Evolutionary conservation across 2,329 filamentous ascomycete species (phyloP).

Genomic region (Fusarium veterinarium): DNA sequence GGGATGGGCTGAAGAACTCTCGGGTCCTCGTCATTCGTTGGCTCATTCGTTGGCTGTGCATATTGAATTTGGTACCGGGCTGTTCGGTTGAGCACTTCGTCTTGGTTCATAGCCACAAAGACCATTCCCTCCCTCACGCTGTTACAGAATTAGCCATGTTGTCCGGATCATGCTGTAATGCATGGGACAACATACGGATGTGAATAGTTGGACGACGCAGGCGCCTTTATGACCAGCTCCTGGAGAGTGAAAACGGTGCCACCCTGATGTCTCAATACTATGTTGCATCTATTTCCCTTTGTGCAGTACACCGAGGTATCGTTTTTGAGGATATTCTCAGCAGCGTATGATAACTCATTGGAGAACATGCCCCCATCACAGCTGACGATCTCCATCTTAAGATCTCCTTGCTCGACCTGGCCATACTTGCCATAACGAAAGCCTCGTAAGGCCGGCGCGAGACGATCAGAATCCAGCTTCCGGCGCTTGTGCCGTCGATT

Average conservation of each 20-base stretch:
- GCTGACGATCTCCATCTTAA: constrained; percentile 89
- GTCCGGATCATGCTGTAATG: constrained; percentile 13
- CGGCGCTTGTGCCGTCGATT: constrained; percentile 72
- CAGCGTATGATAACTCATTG: constrained; percentile 72
- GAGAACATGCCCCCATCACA: constrained; percentile 84
- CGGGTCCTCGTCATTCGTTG: constrained; percentile 34
- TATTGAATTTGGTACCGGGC: constrained; percentile 81
- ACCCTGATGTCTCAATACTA: constrained; percentile 84
- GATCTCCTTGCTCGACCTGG: constrained; percentile 83
- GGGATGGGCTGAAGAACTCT: constrained; percentile 32
- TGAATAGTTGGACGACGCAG: constrained; percentile 78
- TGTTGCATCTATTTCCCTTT: constrained; percentile 86
- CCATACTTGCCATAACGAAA: constrained; percentile 89
- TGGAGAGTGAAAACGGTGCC: constrained; percentile 84
- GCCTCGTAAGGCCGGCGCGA: constrained; percentile 60
- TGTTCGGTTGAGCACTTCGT: constrained; percentile 79
- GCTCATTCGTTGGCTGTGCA: constrained; percentile 44
- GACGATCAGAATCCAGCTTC: constrained; percentile 74
- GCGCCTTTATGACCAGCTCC: constrained; percentile 89
- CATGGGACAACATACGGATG: constrained; percentile 75
- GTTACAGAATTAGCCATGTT: constrained; percentile 34
- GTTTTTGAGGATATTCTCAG: constrained; percentile 85
- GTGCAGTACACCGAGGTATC: constrained; percentile 91
- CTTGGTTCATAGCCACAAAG: constrained; percentile 86
- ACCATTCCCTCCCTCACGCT: constrained; percentile 93